A percentile compares a stretch with the other conserved stretches of the same genome.
These are phyloP conservation scores for Chalciporus sphaerocephalus DNA, from an alignment of 768 basidiomycete species.

Conservation along the genomic window DNA sequence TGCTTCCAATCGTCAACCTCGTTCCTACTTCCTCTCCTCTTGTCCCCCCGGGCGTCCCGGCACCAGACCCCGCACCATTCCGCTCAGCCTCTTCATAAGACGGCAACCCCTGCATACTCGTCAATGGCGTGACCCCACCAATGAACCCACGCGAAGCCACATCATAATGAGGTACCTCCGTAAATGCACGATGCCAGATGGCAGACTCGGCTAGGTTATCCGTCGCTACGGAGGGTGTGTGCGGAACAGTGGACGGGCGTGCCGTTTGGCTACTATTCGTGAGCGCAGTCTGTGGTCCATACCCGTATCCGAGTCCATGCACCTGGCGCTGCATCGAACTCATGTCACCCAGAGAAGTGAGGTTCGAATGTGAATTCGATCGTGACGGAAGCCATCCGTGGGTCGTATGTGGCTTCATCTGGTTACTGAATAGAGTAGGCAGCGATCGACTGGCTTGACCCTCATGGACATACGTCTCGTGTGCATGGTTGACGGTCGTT, in stretches of 20 bases:
- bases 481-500: conserved; percentile 19
- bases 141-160: conserved; percentile 84
- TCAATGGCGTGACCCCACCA: conserved; percentile 84
- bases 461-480: conserved; percentile 52
- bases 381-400: conserved; percentile 40
- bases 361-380: conserved; percentile 33
- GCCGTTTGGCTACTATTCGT: background rate
- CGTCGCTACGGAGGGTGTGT: conserved; percentile 1
- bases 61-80: conserved; percentile 1
- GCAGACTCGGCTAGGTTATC: conserved; percentile 29
- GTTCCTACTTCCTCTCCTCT: conserved; percentile 1
- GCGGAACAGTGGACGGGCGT: background rate
- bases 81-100: conserved; percentile 73
- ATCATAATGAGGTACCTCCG: conserved; percentile 81
- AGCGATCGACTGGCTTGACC: conserved; percentile 48
- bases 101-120: conserved; percentile 72
- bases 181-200: conserved; percentile 60
- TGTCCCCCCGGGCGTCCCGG: too few species aligned
- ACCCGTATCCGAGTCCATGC: background rate
- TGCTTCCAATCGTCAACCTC: conserved; percentile 9
- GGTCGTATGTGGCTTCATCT: conserved; percentile 58
- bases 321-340: conserved; percentile 3
- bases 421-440: conserved; percentile 49
- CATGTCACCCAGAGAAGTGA: conserved; percentile 11
- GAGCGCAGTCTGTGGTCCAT: background rate